Conservation (phyloP, 805 yeast species). For the Babjeviella inositovora region DNA sequence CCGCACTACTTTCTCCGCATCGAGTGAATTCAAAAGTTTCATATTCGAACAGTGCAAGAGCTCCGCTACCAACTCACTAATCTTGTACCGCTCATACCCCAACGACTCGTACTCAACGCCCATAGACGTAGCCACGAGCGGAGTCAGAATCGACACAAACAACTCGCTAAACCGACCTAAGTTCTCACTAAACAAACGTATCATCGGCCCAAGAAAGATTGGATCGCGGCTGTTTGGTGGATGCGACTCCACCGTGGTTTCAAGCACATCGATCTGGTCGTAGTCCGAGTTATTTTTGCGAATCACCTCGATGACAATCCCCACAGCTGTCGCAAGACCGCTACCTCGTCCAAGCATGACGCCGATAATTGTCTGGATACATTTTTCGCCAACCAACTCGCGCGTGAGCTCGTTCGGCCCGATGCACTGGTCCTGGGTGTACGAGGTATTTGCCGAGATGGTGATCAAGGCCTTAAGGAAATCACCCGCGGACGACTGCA, state of each 20-base stretch:
- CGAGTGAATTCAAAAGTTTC: conserved; percentile 25
- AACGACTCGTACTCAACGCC: conserved; percentile 11
- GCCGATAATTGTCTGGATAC: conserved; percentile 16
- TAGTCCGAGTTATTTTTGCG: conserved; percentile 27
- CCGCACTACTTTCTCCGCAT: conserved; percentile 21
- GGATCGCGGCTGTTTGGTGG: conserved; percentile 32
- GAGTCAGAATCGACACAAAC: conserved; percentile 8
- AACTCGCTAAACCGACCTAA: conserved; percentile 18
- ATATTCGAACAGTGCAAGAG: conserved; percentile 27
- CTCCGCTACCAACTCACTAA: conserved; percentile 28
- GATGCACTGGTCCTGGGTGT: conserved; percentile 19
- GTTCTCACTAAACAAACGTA: conserved; percentile 19
- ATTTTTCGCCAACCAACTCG: conserved; percentile 19
- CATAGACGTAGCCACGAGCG: not conserved
- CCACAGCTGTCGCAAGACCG: conserved; percentile 30
- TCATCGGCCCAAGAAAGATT: conserved; percentile 23
- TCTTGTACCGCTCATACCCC: conserved; percentile 27
- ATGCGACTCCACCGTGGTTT: conserved; percentile 24
- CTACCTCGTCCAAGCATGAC: conserved; percentile 28
- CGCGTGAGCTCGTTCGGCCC: conserved; percentile 29
- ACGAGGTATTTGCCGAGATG: conserved; percentile 23
- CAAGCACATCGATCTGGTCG: conserved; percentile 24
- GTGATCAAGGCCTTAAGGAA: conserved; percentile 26
- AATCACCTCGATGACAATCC: conserved; percentile 26
- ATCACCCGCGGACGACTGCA: conserved; percentile 25